These are phyloP conservation scores for Geosmithia putterillii DNA, from an alignment of 2,329 filamentous ascomycete species.

Conservation along the genomic window DNA sequence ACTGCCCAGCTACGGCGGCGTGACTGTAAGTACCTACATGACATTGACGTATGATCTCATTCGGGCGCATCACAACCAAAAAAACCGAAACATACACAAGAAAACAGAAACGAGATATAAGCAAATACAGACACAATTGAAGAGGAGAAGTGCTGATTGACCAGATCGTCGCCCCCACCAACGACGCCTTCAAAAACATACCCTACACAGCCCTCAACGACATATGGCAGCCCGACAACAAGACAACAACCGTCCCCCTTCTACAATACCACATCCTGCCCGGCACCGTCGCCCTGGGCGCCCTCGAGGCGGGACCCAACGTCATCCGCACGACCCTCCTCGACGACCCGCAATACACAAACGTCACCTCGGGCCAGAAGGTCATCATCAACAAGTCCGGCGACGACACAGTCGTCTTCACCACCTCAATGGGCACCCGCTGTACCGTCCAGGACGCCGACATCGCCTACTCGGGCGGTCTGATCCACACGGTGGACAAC, in stretches of 20 bases:
- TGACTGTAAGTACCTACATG: constrained; percentile 23
- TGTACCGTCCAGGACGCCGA: constrained; percentile 28
- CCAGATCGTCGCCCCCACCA: constrained; percentile 44
- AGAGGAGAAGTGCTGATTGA: too few species aligned
- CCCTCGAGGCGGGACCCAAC: constrained; percentile 21
- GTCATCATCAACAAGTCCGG: constrained; percentile 32
- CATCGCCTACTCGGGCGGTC: constrained; percentile 32
- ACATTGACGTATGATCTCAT: background rate
- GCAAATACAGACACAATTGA: too few species aligned
- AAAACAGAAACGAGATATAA: too few species aligned
- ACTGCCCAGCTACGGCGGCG: constrained; percentile 27
- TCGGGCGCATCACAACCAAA: background rate
- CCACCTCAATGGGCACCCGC: constrained; percentile 33
- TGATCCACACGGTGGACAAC: constrained; percentile 39
- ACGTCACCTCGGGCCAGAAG: constrained; percentile 36
- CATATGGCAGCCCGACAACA: constrained; percentile 30
- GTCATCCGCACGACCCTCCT: constrained; percentile 31
- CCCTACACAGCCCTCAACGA: constrained; percentile 35
- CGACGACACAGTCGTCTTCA: constrained; percentile 29
- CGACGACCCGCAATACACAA: constrained; percentile 25
- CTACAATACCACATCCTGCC: constrained; percentile 51
- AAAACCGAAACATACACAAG: background rate
- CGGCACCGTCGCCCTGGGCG: constrained; percentile 28
- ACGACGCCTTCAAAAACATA: constrained; percentile 43
- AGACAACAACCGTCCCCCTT: constrained; percentile 31